Evolutionary conservation across 306 rosid genomes (phyloP), one percentile per base, ranked within the genome.

Genomic region (Dalbergia cultrata): DNA sequence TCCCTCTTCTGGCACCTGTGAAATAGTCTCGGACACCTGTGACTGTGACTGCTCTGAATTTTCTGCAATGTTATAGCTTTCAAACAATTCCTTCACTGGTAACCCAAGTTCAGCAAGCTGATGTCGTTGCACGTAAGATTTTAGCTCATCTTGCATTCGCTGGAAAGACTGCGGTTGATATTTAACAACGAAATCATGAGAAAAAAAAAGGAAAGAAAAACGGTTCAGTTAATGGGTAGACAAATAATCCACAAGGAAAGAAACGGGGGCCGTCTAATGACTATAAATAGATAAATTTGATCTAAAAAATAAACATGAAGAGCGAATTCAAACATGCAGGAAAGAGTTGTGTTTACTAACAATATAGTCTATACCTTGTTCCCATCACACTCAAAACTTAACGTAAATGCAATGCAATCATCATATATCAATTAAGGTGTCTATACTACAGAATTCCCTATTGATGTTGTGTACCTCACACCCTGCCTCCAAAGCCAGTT

Each of bases 401-500:
- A 37, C 41, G 5, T 37, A 37, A 37, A 4, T 4, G 41, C 39
- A 34, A 34, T n/a, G 5, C 41, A 37, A 37, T 37, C 41, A 37
- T 37, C 41, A 37, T 37, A 37, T 37, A 37, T 37, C 7, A 7
- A 37, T 3, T 4, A 37, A 37, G 41, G 41, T 37, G 41, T 37
- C 7, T 7, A 37, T 37, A 37, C 41, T 37, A 37, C 41, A 37
- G 7, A 37, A 37, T 37, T 37, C 7, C 7, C 41, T 37, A 37
- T 64, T 44, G 22, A 33, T 35, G n/a, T 57, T 44, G 31, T 22
- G 22, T 88, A 95, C 99, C 97, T 93, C 95, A 75, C 95, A 89
- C 61, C 92, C 91, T 58, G 97, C 94, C 76, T 93, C 96, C 74
- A 91, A 80, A 43, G 99, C 97, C 31, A 95, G 77, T 80, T 89